Evolutionary conservation across 176 grass and related monocot genomes (phyloP).

Genomic region (Phragmites australis): DNA sequence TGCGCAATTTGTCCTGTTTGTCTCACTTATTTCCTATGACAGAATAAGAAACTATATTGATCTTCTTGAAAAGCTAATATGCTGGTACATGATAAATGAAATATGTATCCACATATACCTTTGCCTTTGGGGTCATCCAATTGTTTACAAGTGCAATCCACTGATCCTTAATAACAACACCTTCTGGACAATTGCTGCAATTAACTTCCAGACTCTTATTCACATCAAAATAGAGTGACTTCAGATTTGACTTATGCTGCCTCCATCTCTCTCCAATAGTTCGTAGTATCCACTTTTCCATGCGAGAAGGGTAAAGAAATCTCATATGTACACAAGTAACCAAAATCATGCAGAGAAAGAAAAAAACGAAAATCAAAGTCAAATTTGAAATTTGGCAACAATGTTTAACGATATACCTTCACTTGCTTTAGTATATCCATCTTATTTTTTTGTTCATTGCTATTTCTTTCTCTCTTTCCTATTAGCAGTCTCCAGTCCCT

Average conservation of each 20-base stretch:
- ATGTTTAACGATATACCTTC: background rate
- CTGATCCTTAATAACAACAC: background rate
- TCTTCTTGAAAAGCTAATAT: background rate
- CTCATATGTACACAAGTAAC: background rate
- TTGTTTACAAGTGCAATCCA: background rate
- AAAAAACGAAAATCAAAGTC: background rate
- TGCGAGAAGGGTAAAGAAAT: background rate
- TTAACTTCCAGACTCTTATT: background rate
- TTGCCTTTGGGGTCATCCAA: background rate
- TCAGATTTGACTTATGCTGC: background rate
- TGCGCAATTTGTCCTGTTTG: background rate
- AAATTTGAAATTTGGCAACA: background rate
- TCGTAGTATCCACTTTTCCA: background rate
- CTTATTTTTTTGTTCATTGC: conserved; percentile 8
- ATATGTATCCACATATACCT: background rate
- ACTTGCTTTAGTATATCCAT: conserved; percentile 3
- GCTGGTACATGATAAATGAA: background rate
- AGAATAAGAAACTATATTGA: background rate
- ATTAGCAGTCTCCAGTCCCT: conserved; percentile 1
- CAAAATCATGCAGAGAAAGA: background rate
- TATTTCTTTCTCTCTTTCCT: background rate
- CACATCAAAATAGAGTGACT: background rate
- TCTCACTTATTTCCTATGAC: background rate
- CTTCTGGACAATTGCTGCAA: background rate
- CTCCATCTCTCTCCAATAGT: background rate